Base-by-base conservation (phyloP, 495 filamentous ascomycete species). In the Penicillium diatomitis region DNA sequence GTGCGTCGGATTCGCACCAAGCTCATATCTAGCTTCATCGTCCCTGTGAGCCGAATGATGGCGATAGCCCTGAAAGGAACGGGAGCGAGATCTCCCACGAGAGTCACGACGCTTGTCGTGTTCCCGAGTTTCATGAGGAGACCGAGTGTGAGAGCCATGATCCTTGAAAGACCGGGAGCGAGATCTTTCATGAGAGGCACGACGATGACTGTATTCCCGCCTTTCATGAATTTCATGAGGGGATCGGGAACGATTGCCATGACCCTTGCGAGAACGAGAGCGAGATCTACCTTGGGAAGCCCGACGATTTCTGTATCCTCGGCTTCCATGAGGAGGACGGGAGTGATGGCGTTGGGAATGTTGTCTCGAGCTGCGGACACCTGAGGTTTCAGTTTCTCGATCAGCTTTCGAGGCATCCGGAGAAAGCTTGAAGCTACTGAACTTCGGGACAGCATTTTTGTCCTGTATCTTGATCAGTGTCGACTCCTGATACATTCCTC, bases 391-490 rank as follows among this genome's bases (percentile, higher is more conserved):
- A 52, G 34, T 7, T 28, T 2, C 6, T 32, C 4, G 40, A 44
- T 38, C 33, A n/a, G 33, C 51, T 27, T 57, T 46, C 42, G 64
- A 59, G 48, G 49, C 42, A 38, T 65, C 49, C 46, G 60, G 49
- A 41, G 75, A 77, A 34, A 78, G 74, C 51, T 76, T 82, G 73
- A 86, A 88, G 51, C 84, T 87, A 38, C 71, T 71, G 53, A 88
- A 88, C 38, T 78, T 85, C 32, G 84, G 84, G 46, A 84, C 68
- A 12, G 69, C 43, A 49, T 66, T 63, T 48, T 66, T 66, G 48
- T 66, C 69, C 68, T 73, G 37, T 3, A 55, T 29, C 8, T 20
- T 20, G 20, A 20, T 20, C 20, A 20, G 20, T 1, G 20, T 2
- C 20, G 20, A 20, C 20, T 20, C 20, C 20, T 20, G 20, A 20